Evolutionary conservation across 768 basidiomycete species (phyloP), one percentile per base, ranked within the genome.

Genomic region (Chlorophyllum brunneum): DNA sequence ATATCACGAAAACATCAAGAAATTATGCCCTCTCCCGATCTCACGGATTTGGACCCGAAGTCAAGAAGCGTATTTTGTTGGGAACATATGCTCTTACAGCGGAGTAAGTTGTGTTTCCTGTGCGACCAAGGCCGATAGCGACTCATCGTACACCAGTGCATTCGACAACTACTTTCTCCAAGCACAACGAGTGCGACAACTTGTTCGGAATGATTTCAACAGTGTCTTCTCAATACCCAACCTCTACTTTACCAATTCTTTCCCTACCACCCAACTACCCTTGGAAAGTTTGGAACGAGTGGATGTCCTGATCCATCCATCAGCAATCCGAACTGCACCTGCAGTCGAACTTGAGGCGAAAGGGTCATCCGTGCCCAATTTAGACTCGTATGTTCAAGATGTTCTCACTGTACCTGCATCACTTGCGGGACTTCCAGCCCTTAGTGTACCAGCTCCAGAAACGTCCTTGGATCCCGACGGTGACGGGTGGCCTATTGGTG

Each of bases 81-180:
- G 95, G 95, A 0, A 93, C 93, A 0, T 92, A 95, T 62, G 90
- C 95, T 2, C 73, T 99, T 37, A 88, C 86, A 0, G 94, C 94
- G 24, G 92, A 92, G 95, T 97, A 61, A 62, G 89, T 70, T 13
- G 3, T 10, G 16, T 54, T 24, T 9, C 20, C 3, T 37, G 29
- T 16, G 6, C 10, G 11, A 29, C 16, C 6, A 29, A 34, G 16
- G 13, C 13, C 5, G 33, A 37, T 16, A 37, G n/a, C n/a, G 7
- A 16, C 39, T 31, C 29, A 41, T 33, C 5, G 7, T 33, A 8
- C 15, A 42, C 3, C 49, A 98, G 93, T 52, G 93, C 93, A n/a
- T 98, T 94, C 63, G 88, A 98, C 69, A 98, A 95, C 62, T 98
- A 95, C 66, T 99, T 93, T 65, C 76, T 98, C 4, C 92, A 95